These are phyloP conservation scores for Volvox africanus DNA, from an alignment of 139 green algal genomes.

Conservation along the genomic window DNA sequence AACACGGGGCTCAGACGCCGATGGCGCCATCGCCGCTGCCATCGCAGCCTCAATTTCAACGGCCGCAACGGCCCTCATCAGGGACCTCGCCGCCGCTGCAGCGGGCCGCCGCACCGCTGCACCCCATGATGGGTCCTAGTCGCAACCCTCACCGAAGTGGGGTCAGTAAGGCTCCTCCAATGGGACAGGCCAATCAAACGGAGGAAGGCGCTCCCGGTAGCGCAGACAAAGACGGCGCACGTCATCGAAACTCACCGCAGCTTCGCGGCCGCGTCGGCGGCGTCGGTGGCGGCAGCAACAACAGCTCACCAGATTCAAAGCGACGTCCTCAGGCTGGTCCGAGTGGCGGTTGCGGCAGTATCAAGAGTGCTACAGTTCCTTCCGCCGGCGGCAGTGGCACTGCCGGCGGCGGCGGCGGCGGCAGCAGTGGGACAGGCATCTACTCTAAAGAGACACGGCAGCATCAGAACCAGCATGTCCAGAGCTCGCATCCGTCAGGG, in stretches of 20 bases:
- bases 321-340: neutral
- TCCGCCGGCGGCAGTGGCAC: neutral
- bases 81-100: neutral
- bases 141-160: neutral
- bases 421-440: neutral
- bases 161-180: neutral
- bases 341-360: neutral
- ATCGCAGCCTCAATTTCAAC: neutral
- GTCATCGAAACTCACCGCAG: neutral
- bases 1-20: too few species aligned
- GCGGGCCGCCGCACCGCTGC: neutral
- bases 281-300: neutral
- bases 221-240: neutral
- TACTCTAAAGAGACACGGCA: neutral
- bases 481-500: neutral
- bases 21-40: neutral
- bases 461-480: neutral
- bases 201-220: neutral
- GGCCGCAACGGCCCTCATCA: neutral
- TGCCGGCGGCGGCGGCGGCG: neutral
- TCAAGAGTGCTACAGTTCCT: neutral
- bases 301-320: neutral
- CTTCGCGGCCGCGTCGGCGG: neutral
- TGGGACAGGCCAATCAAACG: neutral
- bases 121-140: neutral